phyloP scores from a whole-genome alignment of 208 protist genomes.

The Leishmania lainsoni region DNA sequence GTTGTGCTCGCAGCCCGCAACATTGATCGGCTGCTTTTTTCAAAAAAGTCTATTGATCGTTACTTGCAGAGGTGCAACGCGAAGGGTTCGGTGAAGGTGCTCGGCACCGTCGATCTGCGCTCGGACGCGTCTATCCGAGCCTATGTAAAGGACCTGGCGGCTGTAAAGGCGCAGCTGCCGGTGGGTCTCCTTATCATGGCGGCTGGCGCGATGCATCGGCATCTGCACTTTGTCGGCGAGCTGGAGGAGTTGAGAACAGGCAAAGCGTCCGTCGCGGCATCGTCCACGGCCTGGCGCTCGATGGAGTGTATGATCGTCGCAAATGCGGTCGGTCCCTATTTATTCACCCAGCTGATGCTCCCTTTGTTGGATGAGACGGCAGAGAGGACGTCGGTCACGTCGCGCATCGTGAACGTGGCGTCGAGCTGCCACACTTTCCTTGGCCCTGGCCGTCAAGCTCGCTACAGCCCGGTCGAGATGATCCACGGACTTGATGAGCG shows the following conservation, averaged over 20 bases:
- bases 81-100: slow-evolving; percentile 49
- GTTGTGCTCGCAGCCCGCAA: slow-evolving; percentile 76
- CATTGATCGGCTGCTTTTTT: slow-evolving; percentile 51
- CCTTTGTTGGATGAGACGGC: slow-evolving; percentile 69
- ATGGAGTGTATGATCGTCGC: slow-evolving; percentile 83
- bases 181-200: slow-evolving; percentile 79
- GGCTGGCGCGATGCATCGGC: slow-evolving; percentile 71
- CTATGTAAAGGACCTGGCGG: slow-evolving; percentile 50
- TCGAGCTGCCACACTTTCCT: slow-evolving; percentile 89
- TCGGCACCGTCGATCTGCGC: slow-evolving; percentile 72
- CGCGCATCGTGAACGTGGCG: slow-evolving; percentile 85
- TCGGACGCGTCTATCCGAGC: slow-evolving; percentile 66
- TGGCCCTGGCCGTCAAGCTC: slow-evolving; percentile 26
- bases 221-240: slow-evolving; percentile 38
- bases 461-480: slow-evolving; percentile 63
- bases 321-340: slow-evolving; percentile 79
- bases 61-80: slow-evolving; percentile 18
- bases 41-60: slow-evolving; percentile 45
- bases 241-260: slow-evolving; percentile 17
- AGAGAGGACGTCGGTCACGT: slow-evolving; percentile 52
- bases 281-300: slow-evolving; percentile 31
- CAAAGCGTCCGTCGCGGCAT: slow-evolving; percentile 12
- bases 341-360: slow-evolving; percentile 78
- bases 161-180: slow-evolving; percentile 43
- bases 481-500: slow-evolving; percentile 45